Evolutionary conservation across 805 yeast species (phyloP), one percentile per base, ranked within the genome.

Genomic region (Pichia nakasei): DNA sequence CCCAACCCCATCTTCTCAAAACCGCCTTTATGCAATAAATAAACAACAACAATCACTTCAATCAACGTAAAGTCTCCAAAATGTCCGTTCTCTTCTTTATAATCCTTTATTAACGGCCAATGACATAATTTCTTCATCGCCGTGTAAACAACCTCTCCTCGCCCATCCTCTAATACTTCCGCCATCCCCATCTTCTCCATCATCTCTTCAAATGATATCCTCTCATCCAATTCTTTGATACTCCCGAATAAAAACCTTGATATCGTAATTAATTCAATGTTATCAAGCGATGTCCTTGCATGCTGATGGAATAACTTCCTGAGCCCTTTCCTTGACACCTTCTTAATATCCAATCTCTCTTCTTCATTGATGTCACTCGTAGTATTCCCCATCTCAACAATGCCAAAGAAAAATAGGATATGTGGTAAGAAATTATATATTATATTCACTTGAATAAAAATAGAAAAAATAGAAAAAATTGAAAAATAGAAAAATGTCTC

Each of bases 101-200:
- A 27, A 27, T 29, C 32, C 3, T 12, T 15, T 9, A 43, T 24
- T n/a, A 22, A 35, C 8, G 52, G 52, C 49, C 49, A 46, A 17
- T 40, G 39, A 4, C 47, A 22, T 5, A 44, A 9, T 13, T 19
- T 22, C 35, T 49, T 46, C 2, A 49, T 9, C 6, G 46, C 31
- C 3, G 22, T 33, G 37, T 46, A 48, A 6, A 48, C 12, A 12
- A 44, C 12, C 3, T 35, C 20, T 9, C 40, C 42, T 39, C 38
- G 40, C 57, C 61, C 47, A 67, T 37, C 39, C 3, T 32, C 11
- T n/a, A 22, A 9, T 17, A 35, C 11, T 3, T 5, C 9, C 22
- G 27, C 3, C 22, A 44, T 9, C 11, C 20, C 18, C 9, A 44
- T 18, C 24, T 37, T 37, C 15, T 22, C n/a, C 15, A 44, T 12